Conservation (phyloP, 768 basidiomycete species). For the Cystofilobasidium capitatum region DNA sequence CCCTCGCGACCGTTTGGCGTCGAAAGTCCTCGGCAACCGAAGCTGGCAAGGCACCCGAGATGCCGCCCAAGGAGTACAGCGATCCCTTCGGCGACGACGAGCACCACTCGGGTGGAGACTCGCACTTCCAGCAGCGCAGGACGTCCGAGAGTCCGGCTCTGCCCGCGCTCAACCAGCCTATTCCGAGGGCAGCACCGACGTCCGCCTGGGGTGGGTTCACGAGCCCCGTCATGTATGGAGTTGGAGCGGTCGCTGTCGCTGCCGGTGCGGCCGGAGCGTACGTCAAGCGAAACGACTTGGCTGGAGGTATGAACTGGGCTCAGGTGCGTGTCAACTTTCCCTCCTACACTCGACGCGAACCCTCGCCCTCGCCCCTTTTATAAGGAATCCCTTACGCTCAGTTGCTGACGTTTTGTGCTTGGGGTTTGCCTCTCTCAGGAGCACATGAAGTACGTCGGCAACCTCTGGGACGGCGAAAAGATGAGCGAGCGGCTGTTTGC, state of each 20-base stretch:
- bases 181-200: slow-evolving; percentile 4
- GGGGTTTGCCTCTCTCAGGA: slow-evolving; percentile 40
- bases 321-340: slow-evolving; percentile 20
- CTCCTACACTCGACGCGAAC: background rate
- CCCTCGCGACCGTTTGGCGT: slow-evolving; percentile 34
- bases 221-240: slow-evolving; percentile 15
- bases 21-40: background rate
- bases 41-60: background rate
- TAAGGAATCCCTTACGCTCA: no score
- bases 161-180: slow-evolving; percentile 19
- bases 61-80: slow-evolving; percentile 13
- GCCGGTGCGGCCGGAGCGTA: slow-evolving; percentile 23
- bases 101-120: slow-evolving; percentile 11
- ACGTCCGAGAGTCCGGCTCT: background rate
- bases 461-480: slow-evolving; percentile 65
- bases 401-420: no score
- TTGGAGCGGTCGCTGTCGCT: slow-evolving; percentile 24
- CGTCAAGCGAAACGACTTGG: slow-evolving; percentile 22
- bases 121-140: slow-evolving; percentile 9
- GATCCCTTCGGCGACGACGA: slow-evolving; percentile 18
- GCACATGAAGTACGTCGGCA: slow-evolving; percentile 81
- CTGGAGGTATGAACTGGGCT: slow-evolving; percentile 21
- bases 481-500: slow-evolving; percentile 55
- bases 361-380: background rate
- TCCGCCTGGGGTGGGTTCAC: slow-evolving; percentile 15